Evolutionary conservation across 2,329 filamentous ascomycete species (phyloP), one percentile per base, ranked within the genome.

Genomic region (Paecilomyces sp.): DNA sequence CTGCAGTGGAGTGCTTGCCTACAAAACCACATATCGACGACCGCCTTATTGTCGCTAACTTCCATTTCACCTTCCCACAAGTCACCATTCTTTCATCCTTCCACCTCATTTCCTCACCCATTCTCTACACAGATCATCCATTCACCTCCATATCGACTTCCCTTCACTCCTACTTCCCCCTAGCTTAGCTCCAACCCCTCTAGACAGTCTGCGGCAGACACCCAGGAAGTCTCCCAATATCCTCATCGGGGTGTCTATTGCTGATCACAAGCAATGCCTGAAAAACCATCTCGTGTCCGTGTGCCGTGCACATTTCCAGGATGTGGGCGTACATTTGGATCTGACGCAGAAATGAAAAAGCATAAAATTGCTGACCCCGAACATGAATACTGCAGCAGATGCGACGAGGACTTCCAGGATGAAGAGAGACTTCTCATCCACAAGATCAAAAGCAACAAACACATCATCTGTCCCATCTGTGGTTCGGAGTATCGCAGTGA

Each of bases 401-500:
- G 78, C 59, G 69, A 80, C 53, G 61, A 72, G n/a, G 76, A 83
- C 64, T 83, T 79, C 59, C 67, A 72, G 1, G 72, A 75, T 11
- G 79, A 77, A 53, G 77, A 79, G 34, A 71, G 73, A 2, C 68
- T 79, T 2, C 72, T 79, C 7, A 66, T 76, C n/a, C 82, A 85
- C 70, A 83, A 82, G 65, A 70, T 79, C 51, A 67, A 69, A 55
- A 79, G 73, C 57, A 67, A 73, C 2, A 76, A 74, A 31, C 80
- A 83, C 62, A 79, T 82, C 54, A 78, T 78, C 56, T 87, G 85
- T 67, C 80, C 82, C 12, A 74, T 84, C 51, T 87, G 85, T 57
- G 82, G 80, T 12, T 68, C 77, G 8, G 83, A 86, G 51, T 86
- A 85, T 70, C 79, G 79, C 61, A 83, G 78, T 30, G 73, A 77